These are phyloP conservation scores for Euphorbia peplus DNA, from an alignment of 345 rosid species.

Conservation along the genomic window DNA sequence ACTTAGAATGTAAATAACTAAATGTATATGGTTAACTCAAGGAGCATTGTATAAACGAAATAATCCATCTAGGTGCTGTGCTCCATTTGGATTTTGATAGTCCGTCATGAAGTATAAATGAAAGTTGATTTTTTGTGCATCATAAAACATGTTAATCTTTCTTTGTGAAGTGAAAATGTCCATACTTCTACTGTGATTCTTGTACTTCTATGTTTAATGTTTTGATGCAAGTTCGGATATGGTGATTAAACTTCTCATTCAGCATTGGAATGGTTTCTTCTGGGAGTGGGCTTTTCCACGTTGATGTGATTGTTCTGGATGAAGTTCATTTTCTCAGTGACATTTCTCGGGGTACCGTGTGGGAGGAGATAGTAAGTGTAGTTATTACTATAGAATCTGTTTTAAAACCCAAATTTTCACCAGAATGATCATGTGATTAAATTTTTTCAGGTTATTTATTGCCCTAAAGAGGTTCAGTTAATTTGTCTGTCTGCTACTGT, in stretches of 20 bases:
- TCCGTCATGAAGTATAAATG: not conserved
- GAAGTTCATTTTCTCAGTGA: constrained; percentile 98
- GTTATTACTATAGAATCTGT: not conserved
- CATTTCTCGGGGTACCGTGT: constrained; percentile 84
- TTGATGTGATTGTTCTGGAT: constrained; percentile 87
- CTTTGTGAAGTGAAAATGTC: constrained; percentile 4
- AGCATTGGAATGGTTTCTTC: constrained; percentile 92
- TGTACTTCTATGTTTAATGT: constrained; percentile 4
- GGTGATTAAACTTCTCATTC: constrained; percentile 34
- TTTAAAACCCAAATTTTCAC: constrained; percentile 3
- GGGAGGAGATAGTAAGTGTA: constrained; percentile 42
- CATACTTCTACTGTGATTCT: constrained; percentile 6
- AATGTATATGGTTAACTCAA: not conserved
- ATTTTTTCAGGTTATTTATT: constrained; percentile 72
- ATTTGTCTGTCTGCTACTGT: constrained; percentile 94
- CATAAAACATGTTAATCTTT: not conserved
- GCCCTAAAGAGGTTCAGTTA: constrained; percentile 87
- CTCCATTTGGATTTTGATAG: not conserved
- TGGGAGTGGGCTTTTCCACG: constrained; percentile 77
- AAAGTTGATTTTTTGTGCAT: not conserved
- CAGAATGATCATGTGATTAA: constrained; percentile 1
- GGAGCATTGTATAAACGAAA: not conserved
- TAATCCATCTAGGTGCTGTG: not conserved
- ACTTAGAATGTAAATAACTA: not conserved
- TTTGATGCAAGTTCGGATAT: constrained; percentile 16